Conservation (phyloP, 768 basidiomycete genomes). For the Tylopilus balloui region DNA sequence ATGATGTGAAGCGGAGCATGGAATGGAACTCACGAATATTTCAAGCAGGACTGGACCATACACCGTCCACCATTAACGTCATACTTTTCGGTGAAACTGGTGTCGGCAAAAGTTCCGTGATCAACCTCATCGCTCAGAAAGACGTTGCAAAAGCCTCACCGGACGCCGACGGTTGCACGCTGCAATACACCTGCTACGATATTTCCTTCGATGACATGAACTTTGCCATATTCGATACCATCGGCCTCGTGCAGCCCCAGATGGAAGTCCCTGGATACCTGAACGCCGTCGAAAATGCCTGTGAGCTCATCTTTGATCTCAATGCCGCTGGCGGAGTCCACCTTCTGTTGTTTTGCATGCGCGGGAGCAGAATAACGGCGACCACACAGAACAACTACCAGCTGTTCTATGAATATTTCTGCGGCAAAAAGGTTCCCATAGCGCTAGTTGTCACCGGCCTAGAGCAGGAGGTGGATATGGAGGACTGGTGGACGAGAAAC, state of each 20-base stretch:
- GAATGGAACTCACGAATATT: neutral
- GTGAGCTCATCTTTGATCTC: constrained; percentile 32
- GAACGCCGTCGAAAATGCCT: constrained; percentile 27
- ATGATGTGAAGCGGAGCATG: neutral
- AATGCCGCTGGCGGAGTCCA: constrained; percentile 33
- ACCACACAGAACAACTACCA: constrained; percentile 36
- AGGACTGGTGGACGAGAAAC: constrained; percentile 33
- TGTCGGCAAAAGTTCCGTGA: constrained; percentile 29
- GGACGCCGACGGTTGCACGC: constrained; percentile 34
- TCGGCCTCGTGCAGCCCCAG: constrained; percentile 33
- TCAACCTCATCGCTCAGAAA: constrained; percentile 30
- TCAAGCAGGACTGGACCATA: neutral
- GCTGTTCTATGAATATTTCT: constrained; percentile 39
- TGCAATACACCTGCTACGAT: constrained; percentile 27
- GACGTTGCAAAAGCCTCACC: constrained; percentile 24
- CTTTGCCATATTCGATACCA: constrained; percentile 32
- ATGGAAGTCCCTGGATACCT: constrained; percentile 27
- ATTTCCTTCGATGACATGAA: constrained; percentile 18
- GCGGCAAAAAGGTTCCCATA: constrained; percentile 34
- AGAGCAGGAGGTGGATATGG: constrained; percentile 32
- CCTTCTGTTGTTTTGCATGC: constrained; percentile 41
- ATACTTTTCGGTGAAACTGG: constrained; percentile 43
- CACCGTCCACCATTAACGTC: constrained; percentile 27
- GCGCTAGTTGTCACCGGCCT: constrained; percentile 39
- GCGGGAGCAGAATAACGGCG: constrained; percentile 36